Conservation (phyloP, 495 filamentous ascomycete species). For the Trichoderma reesei region DNA sequence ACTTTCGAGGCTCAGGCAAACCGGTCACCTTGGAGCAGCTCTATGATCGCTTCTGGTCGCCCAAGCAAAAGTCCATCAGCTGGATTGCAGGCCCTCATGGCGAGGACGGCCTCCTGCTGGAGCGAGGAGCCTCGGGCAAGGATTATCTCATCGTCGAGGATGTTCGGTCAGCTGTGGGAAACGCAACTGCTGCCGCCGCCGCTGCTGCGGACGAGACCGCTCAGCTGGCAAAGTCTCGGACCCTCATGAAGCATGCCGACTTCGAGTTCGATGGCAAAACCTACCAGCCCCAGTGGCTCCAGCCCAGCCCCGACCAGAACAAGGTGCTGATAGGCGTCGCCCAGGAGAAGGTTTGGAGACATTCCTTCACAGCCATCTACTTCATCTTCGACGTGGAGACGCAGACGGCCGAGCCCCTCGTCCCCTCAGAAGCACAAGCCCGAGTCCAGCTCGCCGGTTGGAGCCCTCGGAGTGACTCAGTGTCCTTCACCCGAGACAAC, state of each 20-base stretch:
- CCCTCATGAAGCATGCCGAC: conserved; percentile 59
- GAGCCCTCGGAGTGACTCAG: conserved; percentile 76
- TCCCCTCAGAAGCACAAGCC: conserved; percentile 54
- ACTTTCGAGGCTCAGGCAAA: conserved; percentile 60
- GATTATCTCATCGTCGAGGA: conserved; percentile 84
- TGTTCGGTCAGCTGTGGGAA: conserved; percentile 45
- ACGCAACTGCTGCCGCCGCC: conserved; percentile 20
- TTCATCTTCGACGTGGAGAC: conserved; percentile 90
- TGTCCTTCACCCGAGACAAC: conserved; percentile 79
- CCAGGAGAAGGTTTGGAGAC: conserved; percentile 67
- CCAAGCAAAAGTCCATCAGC: conserved; percentile 59
- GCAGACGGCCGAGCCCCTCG: conserved; percentile 68
- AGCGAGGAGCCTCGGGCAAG: conserved; percentile 45
- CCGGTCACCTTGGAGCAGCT: conserved; percentile 75
- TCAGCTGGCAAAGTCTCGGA: conserved; percentile 40
- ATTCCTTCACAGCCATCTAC: conserved; percentile 75
- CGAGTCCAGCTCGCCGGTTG: conserved; percentile 79
- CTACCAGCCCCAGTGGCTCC: conserved; percentile 47
- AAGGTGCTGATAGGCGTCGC: conserved; percentile 74
- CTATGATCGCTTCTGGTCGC: conserved; percentile 58
- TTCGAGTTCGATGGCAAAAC: conserved; percentile 48
- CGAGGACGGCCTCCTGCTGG: conserved; percentile 77
- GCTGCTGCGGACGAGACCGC: conserved; percentile 21
- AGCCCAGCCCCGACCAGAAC: conserved; percentile 73
- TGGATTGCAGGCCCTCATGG: conserved; percentile 84